Percentiles rank a stretch among this genome's conserved stretches.
Conservation (phyloP, 345 rosid species). For the Ailanthus altissimus region DNA sequence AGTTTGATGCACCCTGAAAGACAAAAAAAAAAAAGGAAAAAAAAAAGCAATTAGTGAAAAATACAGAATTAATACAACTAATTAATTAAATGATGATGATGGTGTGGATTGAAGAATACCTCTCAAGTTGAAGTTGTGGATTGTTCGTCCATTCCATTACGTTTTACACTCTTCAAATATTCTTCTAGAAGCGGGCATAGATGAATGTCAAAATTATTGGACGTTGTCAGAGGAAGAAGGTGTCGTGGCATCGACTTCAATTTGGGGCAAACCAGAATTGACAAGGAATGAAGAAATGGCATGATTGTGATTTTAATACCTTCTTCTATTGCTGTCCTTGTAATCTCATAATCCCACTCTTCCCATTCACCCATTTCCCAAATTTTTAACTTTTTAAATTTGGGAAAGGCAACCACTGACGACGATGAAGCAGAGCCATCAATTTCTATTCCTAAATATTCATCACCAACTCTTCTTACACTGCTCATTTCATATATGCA, state of each 20-base stretch:
- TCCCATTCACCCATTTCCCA: neutral
- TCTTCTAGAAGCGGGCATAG: neutral
- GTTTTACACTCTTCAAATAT: neutral
- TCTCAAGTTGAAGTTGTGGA: too few species aligned
- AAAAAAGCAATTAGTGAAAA: too few species aligned
- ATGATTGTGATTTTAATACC: neutral
- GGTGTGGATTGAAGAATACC: too few species aligned
- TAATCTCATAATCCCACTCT: neutral
- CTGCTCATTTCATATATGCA: neutral
- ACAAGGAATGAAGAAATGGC: slow-evolving; percentile 15
- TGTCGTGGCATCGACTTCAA: slow-evolving; percentile 9
- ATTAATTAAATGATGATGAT: too few species aligned
- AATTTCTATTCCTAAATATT: slow-evolving; percentile 1
- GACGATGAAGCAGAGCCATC: neutral
- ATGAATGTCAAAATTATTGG: neutral
- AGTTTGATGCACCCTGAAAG: neutral
- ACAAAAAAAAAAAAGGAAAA: too few species aligned
- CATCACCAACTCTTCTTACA: neutral
- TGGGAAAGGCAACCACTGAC: neutral
- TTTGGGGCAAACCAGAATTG: neutral
- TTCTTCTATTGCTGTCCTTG: neutral
- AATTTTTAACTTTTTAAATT: neutral
- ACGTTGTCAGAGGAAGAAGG: neutral
- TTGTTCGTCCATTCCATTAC: too few species aligned
- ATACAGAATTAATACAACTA: too few species aligned